phyloP scores from a whole-genome alignment of 2,329 filamentous ascomycete species.

The Torrubiellomyces zombiae region DNA sequence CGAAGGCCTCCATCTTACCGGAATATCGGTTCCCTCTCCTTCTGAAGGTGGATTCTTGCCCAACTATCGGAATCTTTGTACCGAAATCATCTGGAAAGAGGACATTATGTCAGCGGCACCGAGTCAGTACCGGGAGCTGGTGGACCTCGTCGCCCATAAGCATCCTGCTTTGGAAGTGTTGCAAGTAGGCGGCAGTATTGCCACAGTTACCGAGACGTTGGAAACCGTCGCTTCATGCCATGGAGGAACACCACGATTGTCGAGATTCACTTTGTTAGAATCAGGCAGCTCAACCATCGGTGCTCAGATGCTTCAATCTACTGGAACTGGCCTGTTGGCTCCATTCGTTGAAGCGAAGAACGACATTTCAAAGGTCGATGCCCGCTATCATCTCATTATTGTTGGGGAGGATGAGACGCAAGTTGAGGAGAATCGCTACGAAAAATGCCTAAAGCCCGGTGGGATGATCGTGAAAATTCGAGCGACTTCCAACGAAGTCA shows the following conservation, averaged over 20 bases:
- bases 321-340: slow-evolving; percentile 6
- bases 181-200: slow-evolving; percentile 16
- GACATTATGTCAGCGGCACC: slow-evolving; percentile 14
- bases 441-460: slow-evolving; percentile 11
- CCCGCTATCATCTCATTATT: slow-evolving; percentile 19
- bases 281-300: slow-evolving; percentile 1
- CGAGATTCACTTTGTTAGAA: slow-evolving; percentile 16
- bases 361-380: slow-evolving; percentile 8
- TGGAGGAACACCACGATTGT: slow-evolving; percentile 15
- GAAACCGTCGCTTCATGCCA: slow-evolving; percentile 8
- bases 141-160: slow-evolving; percentile 21
- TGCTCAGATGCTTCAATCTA: slow-evolving; percentile 1
- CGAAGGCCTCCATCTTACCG: slow-evolving; percentile 26
- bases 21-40: slow-evolving; percentile 12
- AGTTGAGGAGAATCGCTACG: slow-evolving; percentile 6
- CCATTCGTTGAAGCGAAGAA: slow-evolving; percentile 13
- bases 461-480: slow-evolving; percentile 6
- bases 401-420: slow-evolving; percentile 5
- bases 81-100: slow-evolving; percentile 29
- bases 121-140: slow-evolving; percentile 9
- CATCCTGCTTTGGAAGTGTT: slow-evolving; percentile 20
- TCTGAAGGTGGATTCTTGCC: slow-evolving; percentile 23
- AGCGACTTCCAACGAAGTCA: too few species aligned
- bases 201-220: slow-evolving; percentile 11
- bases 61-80: slow-evolving; percentile 31